phyloP scores from a whole-genome alignment of 352 stramenopile genomes.

The Pythium phragmitis region DNA sequence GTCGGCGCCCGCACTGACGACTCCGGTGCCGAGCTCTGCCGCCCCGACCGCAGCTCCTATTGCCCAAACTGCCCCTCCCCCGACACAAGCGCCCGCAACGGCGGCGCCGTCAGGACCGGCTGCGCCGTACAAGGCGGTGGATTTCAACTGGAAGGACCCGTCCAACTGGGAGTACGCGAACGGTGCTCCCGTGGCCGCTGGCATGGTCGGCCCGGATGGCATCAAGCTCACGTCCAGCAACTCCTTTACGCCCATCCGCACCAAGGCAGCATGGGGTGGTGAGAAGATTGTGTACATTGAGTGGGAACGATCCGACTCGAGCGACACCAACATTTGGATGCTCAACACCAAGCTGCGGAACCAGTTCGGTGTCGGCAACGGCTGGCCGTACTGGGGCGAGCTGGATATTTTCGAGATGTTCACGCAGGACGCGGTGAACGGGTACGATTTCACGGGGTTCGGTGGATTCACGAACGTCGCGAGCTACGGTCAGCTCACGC shows the following conservation, averaged over 20 bases:
- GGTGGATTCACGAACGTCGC: slow-evolving; percentile 33
- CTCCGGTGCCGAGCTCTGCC: neutral
- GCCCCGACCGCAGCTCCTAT: neutral
- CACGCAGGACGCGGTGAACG: slow-evolving; percentile 51
- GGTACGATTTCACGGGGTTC: slow-evolving; percentile 56
- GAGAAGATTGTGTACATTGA: slow-evolving; percentile 75
- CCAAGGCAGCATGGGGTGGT: slow-evolving; percentile 56
- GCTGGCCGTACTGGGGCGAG: slow-evolving; percentile 77
- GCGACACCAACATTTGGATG: slow-evolving; percentile 86
- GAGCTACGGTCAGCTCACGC: slow-evolving; percentile 70
- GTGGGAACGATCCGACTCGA: slow-evolving; percentile 60
- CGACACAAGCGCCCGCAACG: slow-evolving; percentile 23
- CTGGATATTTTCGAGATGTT: slow-evolving; percentile 87
- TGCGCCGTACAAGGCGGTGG: slow-evolving; percentile 43
- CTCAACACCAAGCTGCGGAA: slow-evolving; percentile 70
- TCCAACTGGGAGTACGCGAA: slow-evolving; percentile 65
- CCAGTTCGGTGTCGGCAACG: slow-evolving; percentile 57
- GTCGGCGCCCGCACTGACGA: neutral
- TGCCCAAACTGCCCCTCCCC: slow-evolving; percentile 11
- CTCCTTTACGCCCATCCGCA: slow-evolving; percentile 58
- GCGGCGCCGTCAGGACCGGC: slow-evolving; percentile 26
- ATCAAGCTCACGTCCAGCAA: slow-evolving; percentile 59
- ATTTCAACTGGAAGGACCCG: slow-evolving; percentile 68
- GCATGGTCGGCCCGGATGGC: slow-evolving; percentile 46
- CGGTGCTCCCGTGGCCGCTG: slow-evolving; percentile 31